Base-by-base conservation (phyloP, 129 eudicot species). In the Artemisia argyi region DNA sequence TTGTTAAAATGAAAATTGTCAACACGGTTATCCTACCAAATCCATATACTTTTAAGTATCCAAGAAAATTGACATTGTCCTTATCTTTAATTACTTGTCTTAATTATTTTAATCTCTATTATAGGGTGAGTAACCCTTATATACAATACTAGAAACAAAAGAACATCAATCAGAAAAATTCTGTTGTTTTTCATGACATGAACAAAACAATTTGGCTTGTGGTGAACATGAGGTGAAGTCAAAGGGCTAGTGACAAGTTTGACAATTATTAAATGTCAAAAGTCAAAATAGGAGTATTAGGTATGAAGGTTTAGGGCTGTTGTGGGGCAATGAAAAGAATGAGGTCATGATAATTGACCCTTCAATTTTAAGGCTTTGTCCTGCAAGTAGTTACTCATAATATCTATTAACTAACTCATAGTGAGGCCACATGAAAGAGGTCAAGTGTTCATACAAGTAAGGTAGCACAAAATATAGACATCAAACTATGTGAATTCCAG, bases 171-270 rank as follows among this genome's bases (percentile, higher is more conserved):
- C 18, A 52, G 57, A 52, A 13, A 16, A 63, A 35, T 35, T n/a
- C 15, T 32, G 22, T 35, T 63, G 68, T 60, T 39, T 5, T 39
- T 39, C 54, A 55, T n/a, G 17, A 53, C 20, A 69, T 53, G 52
- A 32, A 35, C 17, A 69, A 69, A 69, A 28, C 50, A 28, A 54
- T 7, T 51, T n/a, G 60, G 47, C 42, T 8, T 30, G 20, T 53
- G 49, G 49, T 55, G 63, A 65, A 49, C 72, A 11, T 67, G 10
- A 11, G 3, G 26, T 63, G 71, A 73, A 51, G 78, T 62, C 78
- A 51, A 65, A 14, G 55, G 66, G 30, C 64, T 19, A 74, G 79
- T 53, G 72, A 65, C 39, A 74, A 66, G 57, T 64, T 74, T 74
- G 65, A 64, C 56, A 52, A 63, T 1, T 20, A 3, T 42, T 58